Evolutionary conservation across 2,329 filamentous ascomycete species (phyloP), one percentile per base, ranked within the genome.

Genomic region (Immersiporthe knoxdaviesiana): DNA sequence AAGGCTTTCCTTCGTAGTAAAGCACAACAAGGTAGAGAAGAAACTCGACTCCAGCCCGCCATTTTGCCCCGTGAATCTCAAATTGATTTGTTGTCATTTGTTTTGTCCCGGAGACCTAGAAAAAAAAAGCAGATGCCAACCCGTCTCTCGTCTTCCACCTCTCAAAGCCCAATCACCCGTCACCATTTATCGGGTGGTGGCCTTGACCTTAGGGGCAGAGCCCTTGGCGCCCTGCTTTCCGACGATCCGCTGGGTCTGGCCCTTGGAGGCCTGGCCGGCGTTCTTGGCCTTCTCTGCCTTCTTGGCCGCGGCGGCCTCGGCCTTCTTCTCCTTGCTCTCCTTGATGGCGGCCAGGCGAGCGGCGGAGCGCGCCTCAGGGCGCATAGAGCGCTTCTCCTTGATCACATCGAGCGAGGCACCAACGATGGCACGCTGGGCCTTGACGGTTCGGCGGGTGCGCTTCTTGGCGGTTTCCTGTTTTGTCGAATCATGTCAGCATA

Each of bases 361-460:
- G 79, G 96, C 96, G 79, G 90, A 88, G 83, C 96, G 94, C 82
- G 94, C 95, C 88, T 98, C 96, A 78, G 96, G 96, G 84, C 96
- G 93, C 89, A 93, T 91, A 78, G 89, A 84, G 81, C 96, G 94
- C 87, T 93, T 93, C 91, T 99, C 96, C 91, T 97, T 98, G 90
- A 99, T 98, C 81, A 98, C 94, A 83, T 99, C 96, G 84, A 99
- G 94, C 74, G 96, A 97, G 77, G 96, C 96, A 90, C 96, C 96
- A 78, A 99, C 96, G 84, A 99, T 97, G 82, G 92, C 95, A 88
- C 96, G 94, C 90, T 99, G 96, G 84, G 92, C 84, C 92, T 99
- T 99, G 87, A 99, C 93, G 81, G 93, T 93, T 82, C 94, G 93
- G 88, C 96, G 96, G 77, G 94, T 94, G 82, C 96, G 94, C 92